Conservation (phyloP, 164 flowering plant species). For the Vitis amurensis region DNA sequence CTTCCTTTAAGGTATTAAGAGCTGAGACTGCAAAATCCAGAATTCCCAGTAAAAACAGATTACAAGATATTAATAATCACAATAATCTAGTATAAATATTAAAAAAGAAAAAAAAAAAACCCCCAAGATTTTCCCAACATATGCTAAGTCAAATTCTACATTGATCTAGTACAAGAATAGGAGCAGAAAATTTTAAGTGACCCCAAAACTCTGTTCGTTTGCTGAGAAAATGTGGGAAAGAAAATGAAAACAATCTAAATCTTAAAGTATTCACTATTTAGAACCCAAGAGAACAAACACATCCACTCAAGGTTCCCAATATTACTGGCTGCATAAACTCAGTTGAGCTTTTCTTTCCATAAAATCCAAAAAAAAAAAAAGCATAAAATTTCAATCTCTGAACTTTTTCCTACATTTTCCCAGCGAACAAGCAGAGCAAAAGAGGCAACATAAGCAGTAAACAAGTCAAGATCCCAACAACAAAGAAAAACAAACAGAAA, state of each 20-base stretch:
- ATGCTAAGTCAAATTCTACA: not conserved
- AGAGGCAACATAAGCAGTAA: not conserved
- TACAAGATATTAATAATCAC: not conserved
- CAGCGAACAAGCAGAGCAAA: slow-evolving; percentile 7
- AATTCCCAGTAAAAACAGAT: slow-evolving; percentile 2
- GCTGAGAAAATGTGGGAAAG: slow-evolving; percentile 1
- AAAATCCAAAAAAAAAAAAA: not conserved
- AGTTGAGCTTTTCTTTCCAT: not conserved
- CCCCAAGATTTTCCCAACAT: slow-evolving; percentile 9
- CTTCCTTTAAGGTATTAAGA: slow-evolving; percentile 62
- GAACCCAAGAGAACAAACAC: not conserved
- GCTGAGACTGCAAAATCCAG: slow-evolving; percentile 51
- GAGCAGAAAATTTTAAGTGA: not conserved
- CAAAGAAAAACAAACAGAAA: not conserved
- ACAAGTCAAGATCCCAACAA: slow-evolving; percentile 27
- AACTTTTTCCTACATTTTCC: slow-evolving; percentile 10
- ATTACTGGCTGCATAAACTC: not conserved
- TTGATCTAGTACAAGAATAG: not conserved
- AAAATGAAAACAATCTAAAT: not conserved
- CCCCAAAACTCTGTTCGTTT: not conserved
- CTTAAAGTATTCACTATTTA: not conserved
- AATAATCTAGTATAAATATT: not conserved
- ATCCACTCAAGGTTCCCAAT: not conserved
- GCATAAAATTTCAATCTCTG: not conserved
- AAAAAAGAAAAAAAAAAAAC: no score